Evolutionary conservation across 1,139 yeast genomes (phyloP).

Genomic region (Sugiyamaella japonica): DNA sequence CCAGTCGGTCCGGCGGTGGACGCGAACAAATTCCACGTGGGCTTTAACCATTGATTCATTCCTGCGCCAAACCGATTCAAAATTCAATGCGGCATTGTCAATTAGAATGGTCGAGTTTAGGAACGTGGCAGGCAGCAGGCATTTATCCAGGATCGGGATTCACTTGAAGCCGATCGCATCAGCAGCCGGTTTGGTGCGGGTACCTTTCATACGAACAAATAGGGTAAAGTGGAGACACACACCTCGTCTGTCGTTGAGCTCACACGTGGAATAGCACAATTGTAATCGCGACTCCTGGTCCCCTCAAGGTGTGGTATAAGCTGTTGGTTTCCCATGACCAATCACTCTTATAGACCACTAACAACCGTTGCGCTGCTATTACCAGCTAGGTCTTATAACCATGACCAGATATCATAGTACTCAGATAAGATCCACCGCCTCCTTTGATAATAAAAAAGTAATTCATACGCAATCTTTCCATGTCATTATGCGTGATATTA

Average conservation of each 20-base stretch:
- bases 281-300: too few species aligned
- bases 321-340: too few species aligned
- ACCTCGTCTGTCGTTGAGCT: too few species aligned
- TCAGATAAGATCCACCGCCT: too few species aligned
- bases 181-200: neutral
- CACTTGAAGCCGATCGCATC: neutral
- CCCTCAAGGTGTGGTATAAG: too few species aligned
- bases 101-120: slow-evolving; percentile 1
- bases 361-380: too few species aligned
- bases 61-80: neutral
- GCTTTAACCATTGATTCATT: neutral
- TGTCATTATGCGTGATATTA: slow-evolving; percentile 15
- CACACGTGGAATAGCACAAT: too few species aligned
- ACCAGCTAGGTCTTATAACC: too few species aligned
- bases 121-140: slow-evolving; percentile 4
- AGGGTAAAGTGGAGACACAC: slow-evolving; percentile 1
- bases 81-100: slow-evolving; percentile 3
- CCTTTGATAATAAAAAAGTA: neutral
- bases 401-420: too few species aligned
- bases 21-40: neutral
- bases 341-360: too few species aligned
- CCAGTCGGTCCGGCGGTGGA: too few species aligned
- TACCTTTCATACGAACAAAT: neutral
- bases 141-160: neutral
- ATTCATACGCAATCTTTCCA: slow-evolving; percentile 1